These are phyloP conservation scores for Diaporthe humulicola DNA, from an alignment of 2,329 filamentous ascomycete genomes.

Conservation along the genomic window DNA sequence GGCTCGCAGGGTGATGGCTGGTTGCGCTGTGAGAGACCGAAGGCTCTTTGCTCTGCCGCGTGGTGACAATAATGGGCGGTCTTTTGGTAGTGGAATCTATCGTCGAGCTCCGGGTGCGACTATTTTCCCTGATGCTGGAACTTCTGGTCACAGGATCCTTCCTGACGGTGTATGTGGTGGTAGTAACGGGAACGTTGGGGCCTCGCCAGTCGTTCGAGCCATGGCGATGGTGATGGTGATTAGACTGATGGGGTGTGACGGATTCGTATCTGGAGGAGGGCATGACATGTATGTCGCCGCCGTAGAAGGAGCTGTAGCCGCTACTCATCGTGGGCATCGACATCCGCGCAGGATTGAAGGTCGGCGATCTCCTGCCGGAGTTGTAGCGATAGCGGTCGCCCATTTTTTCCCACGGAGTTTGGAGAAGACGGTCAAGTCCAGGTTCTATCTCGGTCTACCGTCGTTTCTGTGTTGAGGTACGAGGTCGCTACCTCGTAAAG, in stretches of 20 bases:
- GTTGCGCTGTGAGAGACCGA: constrained; percentile 55
- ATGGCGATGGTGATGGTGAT: constrained; percentile 46
- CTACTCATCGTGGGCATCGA: constrained; percentile 63
- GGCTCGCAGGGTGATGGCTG: constrained; percentile 57
- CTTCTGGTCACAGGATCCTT: constrained; percentile 64
- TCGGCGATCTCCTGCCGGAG: constrained; percentile 58
- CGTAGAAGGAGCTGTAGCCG: constrained; percentile 64
- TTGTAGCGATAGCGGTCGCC: constrained; percentile 60
- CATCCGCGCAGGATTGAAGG: constrained; percentile 64
- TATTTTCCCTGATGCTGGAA: constrained; percentile 61
- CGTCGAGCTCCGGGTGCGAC: constrained; percentile 63
- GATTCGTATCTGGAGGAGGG: constrained; percentile 55
- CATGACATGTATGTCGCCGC: constrained; percentile 67
- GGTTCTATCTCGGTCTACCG: not conserved
- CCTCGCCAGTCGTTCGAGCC: constrained; percentile 49
- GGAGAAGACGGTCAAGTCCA: not conserved
- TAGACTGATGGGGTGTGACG: constrained; percentile 33
- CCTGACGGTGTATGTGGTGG: constrained; percentile 69
- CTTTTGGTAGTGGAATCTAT: constrained; percentile 60
- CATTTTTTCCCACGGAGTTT: constrained; percentile 52
- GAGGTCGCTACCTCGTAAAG: not conserved
- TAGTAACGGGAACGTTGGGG: constrained; percentile 56
- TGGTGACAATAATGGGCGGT: constrained; percentile 71
- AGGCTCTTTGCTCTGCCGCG: constrained; percentile 59
- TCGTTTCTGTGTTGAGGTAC: not conserved